Evolutionary conservation across 2,329 filamentous ascomycete species (phyloP).

Genomic region (Penicillium sp.): DNA sequence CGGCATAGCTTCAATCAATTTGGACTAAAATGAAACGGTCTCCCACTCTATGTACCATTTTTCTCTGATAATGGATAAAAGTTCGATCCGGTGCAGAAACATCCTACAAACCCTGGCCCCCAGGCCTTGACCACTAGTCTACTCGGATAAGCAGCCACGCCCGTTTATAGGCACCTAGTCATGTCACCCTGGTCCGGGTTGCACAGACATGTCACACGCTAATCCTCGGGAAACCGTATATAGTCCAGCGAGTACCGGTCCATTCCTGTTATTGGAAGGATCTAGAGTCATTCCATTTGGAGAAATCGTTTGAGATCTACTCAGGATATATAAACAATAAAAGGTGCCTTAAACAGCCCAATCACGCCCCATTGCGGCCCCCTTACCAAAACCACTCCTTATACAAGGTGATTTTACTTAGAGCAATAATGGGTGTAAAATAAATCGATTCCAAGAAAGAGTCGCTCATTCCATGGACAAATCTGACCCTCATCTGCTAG

Average conservation of each 20-base stretch:
- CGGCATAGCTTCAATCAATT: not conserved
- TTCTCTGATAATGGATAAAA: no score
- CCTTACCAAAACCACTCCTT: not conserved
- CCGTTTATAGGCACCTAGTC: not conserved
- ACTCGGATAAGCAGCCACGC: not conserved
- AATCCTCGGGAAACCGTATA: not conserved
- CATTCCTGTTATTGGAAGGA: not conserved
- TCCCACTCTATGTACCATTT: not conserved
- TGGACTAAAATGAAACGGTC: not conserved
- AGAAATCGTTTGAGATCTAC: not conserved
- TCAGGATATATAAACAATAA: not conserved
- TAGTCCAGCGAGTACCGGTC: not conserved
- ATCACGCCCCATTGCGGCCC: not conserved
- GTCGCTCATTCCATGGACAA: slow-evolving; percentile 57
- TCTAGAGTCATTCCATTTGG: not conserved
- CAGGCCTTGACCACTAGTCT: not conserved
- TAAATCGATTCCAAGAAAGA: slow-evolving; percentile 34
- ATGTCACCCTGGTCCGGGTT: not conserved
- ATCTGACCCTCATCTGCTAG: slow-evolving; percentile 60
- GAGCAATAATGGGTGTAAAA: slow-evolving; percentile 52
- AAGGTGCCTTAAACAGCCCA: not conserved
- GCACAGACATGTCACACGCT: not conserved
- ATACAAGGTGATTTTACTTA: no score
- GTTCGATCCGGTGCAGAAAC: not conserved
- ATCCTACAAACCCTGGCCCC: not conserved